Base-by-base conservation (phyloP, 352 stramenopile species). In the Phytophthora macrochlamydospora region DNA sequence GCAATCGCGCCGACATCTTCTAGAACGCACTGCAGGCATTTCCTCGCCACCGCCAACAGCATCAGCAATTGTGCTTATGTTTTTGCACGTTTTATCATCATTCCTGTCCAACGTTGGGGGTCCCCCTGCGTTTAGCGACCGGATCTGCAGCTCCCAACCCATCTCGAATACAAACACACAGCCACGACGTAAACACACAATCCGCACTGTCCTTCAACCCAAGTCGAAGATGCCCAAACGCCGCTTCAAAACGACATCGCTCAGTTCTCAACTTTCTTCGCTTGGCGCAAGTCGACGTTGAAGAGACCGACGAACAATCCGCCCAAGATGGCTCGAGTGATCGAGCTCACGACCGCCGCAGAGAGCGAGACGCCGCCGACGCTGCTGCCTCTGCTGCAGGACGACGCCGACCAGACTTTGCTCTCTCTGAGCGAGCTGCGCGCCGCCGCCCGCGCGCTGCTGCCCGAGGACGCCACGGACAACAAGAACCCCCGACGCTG, bases 261-360 rank as follows among this genome's bases (percentile, higher is more conserved):
- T 79, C 69, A 81, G 45, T 65, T 81, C 60, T 52, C 59, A 71
- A 73, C 81, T 74, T 60, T 67, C 57, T 40, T 54, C 38, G 51
- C 44, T 2, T 33, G 9, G 40, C 46, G 49, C 54, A 79, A 67
- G 70, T 69, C n/a, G 42, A 63, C 52, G 57, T n/a, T 12, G 18
- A 24, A 24, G 18, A 65, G 48, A 58, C 51, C 45, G 18, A 24
- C 51, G 35, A 6, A 58, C 18, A 53, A 59, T 9, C 49, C 43
- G 29, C 65, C 62, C 11, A 56, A 51, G n/a, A 81, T 72, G 48
- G 58, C 58, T 62, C 75, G 70, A 44, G 40, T 37, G 28, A 59
- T 86, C 38, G 61, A 75, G 40, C 55, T 85, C 2, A 69, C 52
- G 30, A 62, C 59, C 11, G 55, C 56, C 28, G 64, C 51, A 29